These are phyloP conservation scores for Endoconidiophora polonica DNA, from an alignment of 2,329 filamentous ascomycete species.

Conservation along the genomic window DNA sequence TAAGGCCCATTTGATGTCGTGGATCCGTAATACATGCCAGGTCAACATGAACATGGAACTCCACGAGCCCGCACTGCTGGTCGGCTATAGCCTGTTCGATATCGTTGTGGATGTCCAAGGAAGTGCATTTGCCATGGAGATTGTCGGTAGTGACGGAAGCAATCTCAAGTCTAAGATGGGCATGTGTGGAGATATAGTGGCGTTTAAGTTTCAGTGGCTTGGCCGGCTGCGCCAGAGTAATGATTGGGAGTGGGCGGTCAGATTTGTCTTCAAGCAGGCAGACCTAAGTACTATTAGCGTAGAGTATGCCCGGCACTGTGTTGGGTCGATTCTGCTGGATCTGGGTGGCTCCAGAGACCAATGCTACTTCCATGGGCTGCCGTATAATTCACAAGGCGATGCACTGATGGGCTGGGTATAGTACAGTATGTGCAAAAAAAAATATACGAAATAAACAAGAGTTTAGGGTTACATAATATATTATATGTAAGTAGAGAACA, in stretches of 20 bases:
- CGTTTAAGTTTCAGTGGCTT: slow-evolving; percentile 8
- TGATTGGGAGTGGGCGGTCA: slow-evolving; percentile 9
- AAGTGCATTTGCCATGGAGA: slow-evolving; percentile 2
- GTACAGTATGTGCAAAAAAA: neutral
- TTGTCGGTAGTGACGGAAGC: slow-evolving; percentile 2
- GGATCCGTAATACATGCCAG: slow-evolving; percentile 4
- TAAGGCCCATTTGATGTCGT: slow-evolving; percentile 7
- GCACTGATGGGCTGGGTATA: slow-evolving; percentile 9
- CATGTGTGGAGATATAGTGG: slow-evolving; percentile 8
- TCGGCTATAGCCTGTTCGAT: neutral
- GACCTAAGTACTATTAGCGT: slow-evolving; percentile 8
- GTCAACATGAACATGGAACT: slow-evolving; percentile 4
- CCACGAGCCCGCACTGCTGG: neutral
- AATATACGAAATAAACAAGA: neutral
- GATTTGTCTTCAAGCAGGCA: slow-evolving; percentile 8
- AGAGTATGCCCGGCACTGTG: slow-evolving; percentile 10
- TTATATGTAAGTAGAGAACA: neutral
- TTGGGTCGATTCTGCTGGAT: slow-evolving; percentile 10
- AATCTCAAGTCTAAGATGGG: slow-evolving; percentile 10
- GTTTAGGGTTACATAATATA: neutral
- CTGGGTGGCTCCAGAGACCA: slow-evolving; percentile 7
- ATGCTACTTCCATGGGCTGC: slow-evolving; percentile 9
- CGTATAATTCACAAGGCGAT: slow-evolving; percentile 6
- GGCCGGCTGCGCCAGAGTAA: neutral
- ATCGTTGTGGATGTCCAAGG: slow-evolving; percentile 7